Evolutionary conservation across 768 basidiomycete genomes (phyloP).

Genomic region (Lactarius indigo): DNA sequence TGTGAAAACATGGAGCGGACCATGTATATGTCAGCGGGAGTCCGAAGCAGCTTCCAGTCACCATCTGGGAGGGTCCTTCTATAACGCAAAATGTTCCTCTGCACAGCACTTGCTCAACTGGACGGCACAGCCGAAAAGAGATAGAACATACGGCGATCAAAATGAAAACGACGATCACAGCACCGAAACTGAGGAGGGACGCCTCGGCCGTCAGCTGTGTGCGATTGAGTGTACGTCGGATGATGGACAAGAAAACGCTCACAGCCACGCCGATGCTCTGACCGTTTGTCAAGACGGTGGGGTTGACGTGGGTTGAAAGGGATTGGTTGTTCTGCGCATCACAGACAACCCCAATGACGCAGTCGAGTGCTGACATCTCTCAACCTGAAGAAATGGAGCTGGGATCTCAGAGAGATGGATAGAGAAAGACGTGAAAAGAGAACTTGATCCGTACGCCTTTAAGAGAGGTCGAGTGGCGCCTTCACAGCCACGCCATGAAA

Average conservation of each 20-base stretch:
- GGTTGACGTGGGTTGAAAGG: neutral
- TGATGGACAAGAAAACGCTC: neutral
- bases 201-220: slow-evolving; percentile 35
- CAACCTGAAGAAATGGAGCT: neutral
- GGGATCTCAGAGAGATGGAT: neutral
- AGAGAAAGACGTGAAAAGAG: neutral
- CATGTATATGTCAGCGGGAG: slow-evolving; percentile 42
- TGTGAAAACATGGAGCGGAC: slow-evolving; percentile 26
- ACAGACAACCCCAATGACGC: neutral
- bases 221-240: neutral
- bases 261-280: slow-evolving; percentile 39
- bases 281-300: slow-evolving; percentile 32
- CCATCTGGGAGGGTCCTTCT: neutral
- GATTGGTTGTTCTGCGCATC: neutral
- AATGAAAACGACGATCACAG: neutral
- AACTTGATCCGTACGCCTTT: neutral
- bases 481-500: too few species aligned
- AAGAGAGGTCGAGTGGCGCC: neutral
- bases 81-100: slow-evolving; percentile 4
- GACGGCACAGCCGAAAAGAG: too few species aligned
- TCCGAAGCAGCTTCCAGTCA: slow-evolving; percentile 32
- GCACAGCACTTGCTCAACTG: neutral
- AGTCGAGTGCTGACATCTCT: neutral
- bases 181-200: slow-evolving; percentile 19
- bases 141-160: slow-evolving; percentile 8